Evolutionary conservation across 139 green algal species (phyloP), one percentile per base, ranked within the genome.

Genomic region (Picochlorum sp.): DNA sequence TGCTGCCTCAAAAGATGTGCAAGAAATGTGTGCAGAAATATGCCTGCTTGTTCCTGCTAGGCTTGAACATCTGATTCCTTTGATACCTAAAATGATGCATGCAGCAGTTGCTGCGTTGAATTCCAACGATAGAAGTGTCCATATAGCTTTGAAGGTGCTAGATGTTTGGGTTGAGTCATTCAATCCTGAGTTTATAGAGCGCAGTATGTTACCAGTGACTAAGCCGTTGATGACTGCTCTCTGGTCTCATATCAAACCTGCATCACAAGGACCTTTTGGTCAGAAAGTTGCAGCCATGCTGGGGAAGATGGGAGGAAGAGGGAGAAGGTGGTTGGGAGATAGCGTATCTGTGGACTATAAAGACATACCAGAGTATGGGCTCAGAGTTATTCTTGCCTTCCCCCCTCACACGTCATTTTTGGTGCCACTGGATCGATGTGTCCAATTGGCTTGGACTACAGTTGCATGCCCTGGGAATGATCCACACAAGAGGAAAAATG

Each of bases 301-400:
- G 21, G 93, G 93, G 30, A 98, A 98, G 76, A 84, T 98, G 60
- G n/a, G 93, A 21, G 93, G 92, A 8, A 80, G 92, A 38, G 93
- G 91, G 70, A 82, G 93, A 15, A 79, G 88, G 49, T 95, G 69
- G 69, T 74, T 97, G 44, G 65, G 73, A 52, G 82, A 89, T 0
- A 82, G 82, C 3, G 61, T 82, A 45, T 73, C 78, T 10, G 76
- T 96, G 11, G 89, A 94, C 14, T 88, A 80, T 66, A 88, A 89
- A 49, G 74, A 88, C 58, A 97, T 96, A 65, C 89, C 92, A 0
- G 93, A 98, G 77, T 88, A 97, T 68, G 93, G 90, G 26, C 80
- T 98, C 60, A 83, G 93, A 45, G 71, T 97, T 41, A 94, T 98
- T 63, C 83, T 98, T 24, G 94, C 84, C 45, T 98, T 98, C 71